Base-by-base conservation (phyloP, 2,329 filamentous ascomycete genomes). In the Ophiocordyceps australis region DNA sequence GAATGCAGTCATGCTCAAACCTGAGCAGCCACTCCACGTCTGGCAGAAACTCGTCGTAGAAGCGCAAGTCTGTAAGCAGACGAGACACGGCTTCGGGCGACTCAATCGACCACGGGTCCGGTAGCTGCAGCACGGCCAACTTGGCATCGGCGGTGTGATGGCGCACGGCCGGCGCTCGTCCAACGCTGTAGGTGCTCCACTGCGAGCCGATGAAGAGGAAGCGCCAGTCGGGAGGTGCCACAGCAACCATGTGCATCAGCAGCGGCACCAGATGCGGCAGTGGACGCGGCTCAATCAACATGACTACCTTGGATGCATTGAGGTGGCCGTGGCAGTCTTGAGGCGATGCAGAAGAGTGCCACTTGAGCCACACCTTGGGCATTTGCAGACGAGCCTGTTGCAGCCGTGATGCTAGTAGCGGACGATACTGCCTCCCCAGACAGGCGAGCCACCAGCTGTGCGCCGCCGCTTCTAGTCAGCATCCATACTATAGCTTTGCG, bases 221-320 rank as follows among this genome's bases (percentile, higher is more conserved):
- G 17, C 54, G 56, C 64, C 64, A 69, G 45, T 67, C 62, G 2
- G 60, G 56, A 5, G 63, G 63, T 3, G 68, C 56, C 13, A 67
- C 59, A 4, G 57, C 49, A 34, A 65, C 65, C 46, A 67, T 64
- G 39, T 68, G 63, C 14, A 67, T 49, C 41, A 66, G 47, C 20
- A 65, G 47, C 2, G 64, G 62, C 4, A 60, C 61, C 22, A 69
- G 53, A 32, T 57, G 46, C 4, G 61, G 51, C 19, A 52, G 49
- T 2, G 55, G 38, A 1, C 64, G 57, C 42, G 58, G 58, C 39
- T 68, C 64, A 31, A 70, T 56, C 13, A 70, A 50, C 9, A 70
- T 53, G 17, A 62, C 65, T 20, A 69, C 50, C 39, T 67, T 66
- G 23, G 29, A 28, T 7, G 10, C 13, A 24, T 30, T 30, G 26